phyloP scores from a whole-genome alignment of 345 rosid genomes.

The Eucalyptus polyanthemos region DNA sequence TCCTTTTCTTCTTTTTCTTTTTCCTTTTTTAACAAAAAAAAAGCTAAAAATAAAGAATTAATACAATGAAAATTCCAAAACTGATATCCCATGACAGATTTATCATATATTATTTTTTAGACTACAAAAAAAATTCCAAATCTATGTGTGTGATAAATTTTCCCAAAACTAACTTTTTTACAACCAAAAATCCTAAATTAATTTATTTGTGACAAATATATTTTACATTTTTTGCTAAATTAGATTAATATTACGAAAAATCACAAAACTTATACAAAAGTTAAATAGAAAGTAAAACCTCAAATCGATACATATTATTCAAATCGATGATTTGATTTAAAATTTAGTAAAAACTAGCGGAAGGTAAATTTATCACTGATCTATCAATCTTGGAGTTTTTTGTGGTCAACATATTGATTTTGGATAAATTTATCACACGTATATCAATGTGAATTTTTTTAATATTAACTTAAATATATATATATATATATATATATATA shows the following conservation, averaged over 20 bases:
- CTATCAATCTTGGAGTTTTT: fast-evolving
- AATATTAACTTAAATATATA: no score
- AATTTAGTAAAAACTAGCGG: fast-evolving
- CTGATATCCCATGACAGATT: fast-evolving
- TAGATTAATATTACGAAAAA: fast-evolving
- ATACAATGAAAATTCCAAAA: not conserved
- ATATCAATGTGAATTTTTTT: fast-evolving
- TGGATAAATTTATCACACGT: fast-evolving
- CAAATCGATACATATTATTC: fast-evolving
- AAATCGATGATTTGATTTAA: fast-evolving
- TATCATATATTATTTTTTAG: no score
- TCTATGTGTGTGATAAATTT: fast-evolving
- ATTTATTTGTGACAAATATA: no score
- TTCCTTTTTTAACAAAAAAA: not conserved
- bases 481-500: not conserved
- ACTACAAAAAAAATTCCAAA: no score
- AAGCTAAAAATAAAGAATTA: no score
- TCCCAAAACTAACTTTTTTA: no score
- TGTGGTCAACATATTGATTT: no score
- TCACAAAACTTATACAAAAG: no score
- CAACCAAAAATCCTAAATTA: no score
- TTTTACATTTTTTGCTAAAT: no score
- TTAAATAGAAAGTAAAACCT: no score
- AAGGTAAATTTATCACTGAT: fast-evolving
- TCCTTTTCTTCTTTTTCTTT: not conserved